Base-by-base conservation (phyloP, 768 basidiomycete species). In the Leccinum subgranulosum region DNA sequence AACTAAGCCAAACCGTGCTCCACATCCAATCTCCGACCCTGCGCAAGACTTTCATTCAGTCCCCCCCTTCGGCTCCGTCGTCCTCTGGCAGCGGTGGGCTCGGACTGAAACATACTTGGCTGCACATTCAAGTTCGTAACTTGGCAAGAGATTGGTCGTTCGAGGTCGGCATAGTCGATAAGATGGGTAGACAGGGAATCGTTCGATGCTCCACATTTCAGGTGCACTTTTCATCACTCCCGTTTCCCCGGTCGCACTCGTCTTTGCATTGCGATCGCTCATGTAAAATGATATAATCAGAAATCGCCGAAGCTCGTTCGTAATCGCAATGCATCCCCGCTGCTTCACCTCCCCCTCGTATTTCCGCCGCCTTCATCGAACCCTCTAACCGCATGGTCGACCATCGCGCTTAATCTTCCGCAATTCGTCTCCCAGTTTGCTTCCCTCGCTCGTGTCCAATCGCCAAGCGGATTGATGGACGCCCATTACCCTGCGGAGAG, bases 11-110 rank as follows among this genome's bases (percentile, higher is more conserved):
- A 68, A 86, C 84, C 1, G 88, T 90, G 1, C 78, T 92, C 14
- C 90, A 92, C 60, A 79, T 92, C 49, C 90, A 92, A 64, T 90
- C 88, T 5, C 90, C 90, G 25, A 86, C 85, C 12, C 64, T 90
- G 33, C 79, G 74, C 52, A 84, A 76, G 52, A 88, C 90, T 0
- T 92, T 79, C 65, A 81, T 92, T 34, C 84, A 81, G 8, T 85
- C 79, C 62, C 90, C 90, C 15, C 75, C 79, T 21, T 59, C 59
- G 61, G 62, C 48, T 27, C 66, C 46, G 57, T 46, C 53, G 33
- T 53, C 57, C 36, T 50, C 53, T 23, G 60, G 27, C 21, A 47
- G 53, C 63, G 48, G 56, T 55, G 77, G 75, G 29, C 73, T 91
- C 48, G 85, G 84, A 15, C 67, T 92, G 53, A 84, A 81, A 65